A percentile compares a stretch with the other conserved stretches of the same genome.
phyloP scores from a whole-genome alignment of 2,329 filamentous ascomycete genomes.

The Colletotrichum euphorbiae region DNA sequence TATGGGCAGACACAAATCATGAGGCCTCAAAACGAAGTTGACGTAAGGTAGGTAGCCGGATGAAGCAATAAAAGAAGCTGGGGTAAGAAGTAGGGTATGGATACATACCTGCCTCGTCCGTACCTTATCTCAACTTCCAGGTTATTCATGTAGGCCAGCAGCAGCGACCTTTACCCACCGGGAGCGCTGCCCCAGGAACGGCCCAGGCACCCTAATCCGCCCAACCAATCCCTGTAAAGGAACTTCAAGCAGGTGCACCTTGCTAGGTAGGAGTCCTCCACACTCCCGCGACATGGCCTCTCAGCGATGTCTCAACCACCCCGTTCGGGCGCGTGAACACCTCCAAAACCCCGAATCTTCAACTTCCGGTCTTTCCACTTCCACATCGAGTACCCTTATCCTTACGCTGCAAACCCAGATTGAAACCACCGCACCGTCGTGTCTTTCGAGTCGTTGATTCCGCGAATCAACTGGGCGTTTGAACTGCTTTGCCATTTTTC shows the following conservation, averaged over 20 bases:
- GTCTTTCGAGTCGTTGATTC: constrained; percentile 2
- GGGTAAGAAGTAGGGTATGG: no score
- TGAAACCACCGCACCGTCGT: not conserved
- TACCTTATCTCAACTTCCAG: no score
- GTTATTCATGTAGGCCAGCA: no score
- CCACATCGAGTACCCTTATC: not conserved
- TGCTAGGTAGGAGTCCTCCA: constrained; percentile 16
- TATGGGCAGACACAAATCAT: no score
- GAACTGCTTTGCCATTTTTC: not conserved
- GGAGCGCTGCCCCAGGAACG: constrained; percentile 24
- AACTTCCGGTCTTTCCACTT: constrained; percentile 22
- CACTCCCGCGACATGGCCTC: no score
- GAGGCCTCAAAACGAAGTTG: no score
- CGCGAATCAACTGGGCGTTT: not conserved
- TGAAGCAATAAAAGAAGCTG: no score
- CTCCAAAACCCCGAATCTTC: constrained; percentile 30
- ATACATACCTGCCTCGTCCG: no score
- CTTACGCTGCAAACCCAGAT: constrained; percentile 3
- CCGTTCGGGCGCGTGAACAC: constrained; percentile 32
- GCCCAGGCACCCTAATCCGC: constrained; percentile 22
- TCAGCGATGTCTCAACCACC: constrained; percentile 21
- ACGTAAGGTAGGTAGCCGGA: no score
- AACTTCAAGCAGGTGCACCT: constrained; percentile 16
- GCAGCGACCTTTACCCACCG: constrained; percentile 6
- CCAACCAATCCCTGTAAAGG: constrained; percentile 14